Evolutionary conservation across 192 early-diverging fungal species (phyloP).

Genomic region (Coemansia sp.): DNA sequence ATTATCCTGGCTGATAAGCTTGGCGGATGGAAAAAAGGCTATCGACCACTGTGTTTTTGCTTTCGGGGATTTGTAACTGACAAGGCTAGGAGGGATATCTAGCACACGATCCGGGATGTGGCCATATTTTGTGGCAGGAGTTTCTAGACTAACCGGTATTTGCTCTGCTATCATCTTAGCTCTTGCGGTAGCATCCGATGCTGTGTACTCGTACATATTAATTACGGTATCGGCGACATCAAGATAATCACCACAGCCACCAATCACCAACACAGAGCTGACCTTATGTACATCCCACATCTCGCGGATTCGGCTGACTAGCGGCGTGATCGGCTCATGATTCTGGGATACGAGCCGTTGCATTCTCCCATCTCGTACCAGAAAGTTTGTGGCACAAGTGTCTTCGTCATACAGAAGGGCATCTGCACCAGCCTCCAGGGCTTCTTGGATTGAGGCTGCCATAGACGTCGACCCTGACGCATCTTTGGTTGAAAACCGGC

Average conservation of each 20-base stretch:
- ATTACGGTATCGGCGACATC: slow-evolving; percentile 58
- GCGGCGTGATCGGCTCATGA: slow-evolving; percentile 61
- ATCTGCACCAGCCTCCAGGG: slow-evolving; percentile 44
- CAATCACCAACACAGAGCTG: slow-evolving; percentile 56
- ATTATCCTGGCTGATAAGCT: background rate
- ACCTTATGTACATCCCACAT: slow-evolving; percentile 39
- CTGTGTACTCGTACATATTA: slow-evolving; percentile 49
- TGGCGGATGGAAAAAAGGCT: slow-evolving; percentile 21
- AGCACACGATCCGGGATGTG: slow-evolving; percentile 14
- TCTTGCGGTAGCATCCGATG: slow-evolving; percentile 39
- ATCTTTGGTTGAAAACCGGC: slow-evolving; percentile 47
- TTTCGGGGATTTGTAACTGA: slow-evolving; percentile 31
- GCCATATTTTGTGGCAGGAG: slow-evolving; percentile 19
- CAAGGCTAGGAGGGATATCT: slow-evolving; percentile 17
- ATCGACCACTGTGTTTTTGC: slow-evolving; percentile 32
- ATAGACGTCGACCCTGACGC: slow-evolving; percentile 61
- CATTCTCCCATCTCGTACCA: slow-evolving; percentile 61
- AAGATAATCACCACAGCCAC: slow-evolving; percentile 61
- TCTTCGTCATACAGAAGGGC: slow-evolving; percentile 60
- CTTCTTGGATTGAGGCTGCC: slow-evolving; percentile 61
- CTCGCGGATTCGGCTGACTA: slow-evolving; percentile 53
- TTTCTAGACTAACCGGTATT: slow-evolving; percentile 30
- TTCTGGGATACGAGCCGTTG: slow-evolving; percentile 48
- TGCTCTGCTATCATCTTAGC: slow-evolving; percentile 37
- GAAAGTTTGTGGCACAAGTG: slow-evolving; percentile 63